Conservation (phyloP, 345 rosid species). For the Eucalyptus tenuipes region DNA sequence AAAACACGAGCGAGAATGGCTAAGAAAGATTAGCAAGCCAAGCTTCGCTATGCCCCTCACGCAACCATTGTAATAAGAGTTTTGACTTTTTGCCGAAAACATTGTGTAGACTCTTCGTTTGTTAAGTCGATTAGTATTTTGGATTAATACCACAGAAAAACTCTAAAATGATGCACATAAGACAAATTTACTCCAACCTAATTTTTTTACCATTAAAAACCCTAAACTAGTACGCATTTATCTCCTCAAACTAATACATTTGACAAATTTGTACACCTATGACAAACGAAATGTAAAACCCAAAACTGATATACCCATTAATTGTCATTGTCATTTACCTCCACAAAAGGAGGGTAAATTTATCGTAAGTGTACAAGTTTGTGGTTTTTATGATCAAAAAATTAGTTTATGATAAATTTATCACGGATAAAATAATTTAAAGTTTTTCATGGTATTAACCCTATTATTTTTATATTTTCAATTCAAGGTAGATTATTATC, state of each 20-base stretch:
- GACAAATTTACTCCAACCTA: no score
- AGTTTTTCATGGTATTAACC: no score
- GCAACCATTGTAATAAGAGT: not conserved
- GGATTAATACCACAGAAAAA: no score
- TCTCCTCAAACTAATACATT: no score
- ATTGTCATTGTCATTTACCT: no score
- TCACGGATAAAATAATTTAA: no score
- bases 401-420: rapidly evolving
- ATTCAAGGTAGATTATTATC: not conserved
- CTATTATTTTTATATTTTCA: not conserved
- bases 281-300: no score
- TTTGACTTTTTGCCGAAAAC: not conserved
- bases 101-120: not conserved
- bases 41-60: not conserved
- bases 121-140: not conserved
- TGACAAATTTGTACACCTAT: no score
- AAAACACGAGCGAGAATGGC: not conserved
- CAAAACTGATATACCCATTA: no score
- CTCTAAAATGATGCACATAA: no score
- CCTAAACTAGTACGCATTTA: no score
- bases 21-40: not conserved
- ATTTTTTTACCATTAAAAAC: no score
- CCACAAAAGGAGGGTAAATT: rapidly evolving
- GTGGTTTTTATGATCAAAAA: rapidly evolving
- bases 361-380: rapidly evolving